phyloP scores from a whole-genome alignment of 257 asterid species.

The Ophiorrhiza pumila region DNA sequence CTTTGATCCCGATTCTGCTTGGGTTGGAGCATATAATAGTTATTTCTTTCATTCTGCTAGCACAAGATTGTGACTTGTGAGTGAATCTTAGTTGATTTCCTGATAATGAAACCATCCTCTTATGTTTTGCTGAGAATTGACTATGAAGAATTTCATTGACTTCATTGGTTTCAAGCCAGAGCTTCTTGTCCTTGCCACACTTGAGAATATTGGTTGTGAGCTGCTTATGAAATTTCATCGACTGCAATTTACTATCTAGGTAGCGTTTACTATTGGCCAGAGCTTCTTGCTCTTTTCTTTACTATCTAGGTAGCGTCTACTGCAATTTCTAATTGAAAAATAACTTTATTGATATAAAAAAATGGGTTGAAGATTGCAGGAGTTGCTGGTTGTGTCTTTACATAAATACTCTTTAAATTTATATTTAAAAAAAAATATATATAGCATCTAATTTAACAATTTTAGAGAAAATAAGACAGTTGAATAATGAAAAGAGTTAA shows the following conservation, averaged over 20 bases:
- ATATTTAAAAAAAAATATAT: too few species aligned
- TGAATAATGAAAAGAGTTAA: too few species aligned
- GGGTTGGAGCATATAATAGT: constrained; percentile 39
- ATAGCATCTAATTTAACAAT: too few species aligned
- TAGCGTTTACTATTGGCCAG: too few species aligned
- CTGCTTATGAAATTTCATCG: constrained; percentile 88
- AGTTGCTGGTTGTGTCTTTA: too few species aligned
- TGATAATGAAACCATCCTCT: constrained; percentile 94
- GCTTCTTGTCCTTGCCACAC: constrained; percentile 89
- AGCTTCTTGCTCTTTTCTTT: constrained; percentile 33
- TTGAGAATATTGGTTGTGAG: constrained; percentile 81
- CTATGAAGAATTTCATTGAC: constrained; percentile 81
- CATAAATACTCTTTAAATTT: too few species aligned
- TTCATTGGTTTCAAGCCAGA: constrained; percentile 94
- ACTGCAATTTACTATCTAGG: too few species aligned
- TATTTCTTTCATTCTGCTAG: constrained; percentile 90
- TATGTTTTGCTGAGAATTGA: constrained; percentile 82
- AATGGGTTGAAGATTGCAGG: too few species aligned
- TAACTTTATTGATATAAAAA: too few species aligned
- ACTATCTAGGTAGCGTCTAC: not conserved
- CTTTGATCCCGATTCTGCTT: constrained; percentile 62
- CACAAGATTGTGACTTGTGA: constrained; percentile 90
- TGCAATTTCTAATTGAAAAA: not conserved
- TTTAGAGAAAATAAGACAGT: too few species aligned
- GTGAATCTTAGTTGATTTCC: constrained; percentile 96